Base-by-base conservation (phyloP, 331 rosid genomes). In the Rhamnella rubrinervis region DNA sequence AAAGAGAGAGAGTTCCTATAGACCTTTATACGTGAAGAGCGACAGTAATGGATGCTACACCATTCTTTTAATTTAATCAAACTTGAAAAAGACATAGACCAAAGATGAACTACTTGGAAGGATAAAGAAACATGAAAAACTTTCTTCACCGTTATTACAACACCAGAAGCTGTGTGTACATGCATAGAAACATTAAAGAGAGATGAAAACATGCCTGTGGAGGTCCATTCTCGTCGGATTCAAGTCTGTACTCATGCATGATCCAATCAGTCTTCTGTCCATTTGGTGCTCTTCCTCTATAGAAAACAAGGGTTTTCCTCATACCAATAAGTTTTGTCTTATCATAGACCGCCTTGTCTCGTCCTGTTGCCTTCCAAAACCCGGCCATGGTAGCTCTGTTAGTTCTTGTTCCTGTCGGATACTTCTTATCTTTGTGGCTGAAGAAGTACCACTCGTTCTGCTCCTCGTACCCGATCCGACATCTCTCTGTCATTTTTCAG, bases 221-320 rank as follows among this genome's bases (percentile, higher is more conserved):
- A 77, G 96, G 87, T 72, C 85, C 93, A 81, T 91, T 95, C 41
- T 87, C 89, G 16, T 87, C 81, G 5, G 93, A 86, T 86, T 91
- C 92, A 59, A 95, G 91, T 49, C 99, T 71, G 71, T 95, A 95
- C 47, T 95, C 99, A 19, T 95, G 99, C 93, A 95, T 87, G 85
- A 95, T 95, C 99, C 99, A 95, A 58, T 95, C 99, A 7, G 85
- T 71, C 73, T 95, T 95, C 60, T 87, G 99, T 8, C 99, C 99
- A 55, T 95, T 89, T 11, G 99, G 99, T 21, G 99, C 99, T 59
- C 99, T 81, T 23, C 99, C 99, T 81, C 85, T 85, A 80, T 95
- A 95, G 84, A 95, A 95, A 13, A 95, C 99, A 1, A 95, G 96
- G 10, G 99, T 95, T 75, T 95, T 95, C 75, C 99, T 87, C 99